Base-by-base conservation (phyloP, 805 yeast genomes). In the Alloascoidea africana region DNA sequence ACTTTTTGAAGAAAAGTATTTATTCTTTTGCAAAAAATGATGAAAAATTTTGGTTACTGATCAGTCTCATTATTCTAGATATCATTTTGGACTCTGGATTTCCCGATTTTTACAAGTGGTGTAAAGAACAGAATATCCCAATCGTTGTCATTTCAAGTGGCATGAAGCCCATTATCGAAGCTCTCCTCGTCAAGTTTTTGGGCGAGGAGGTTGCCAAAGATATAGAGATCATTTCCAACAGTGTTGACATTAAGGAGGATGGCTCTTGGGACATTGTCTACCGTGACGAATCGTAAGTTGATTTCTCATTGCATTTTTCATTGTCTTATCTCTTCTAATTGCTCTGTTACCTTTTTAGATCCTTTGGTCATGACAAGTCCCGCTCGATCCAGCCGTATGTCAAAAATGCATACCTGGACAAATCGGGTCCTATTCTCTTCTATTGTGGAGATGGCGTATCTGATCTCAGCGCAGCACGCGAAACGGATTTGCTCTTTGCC, bases 381-480 rank as follows among this genome's bases (percentile, higher is more conserved):
- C 67, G 71, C 40, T 79, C 91, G 18, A 89, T 91, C 48, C 67
- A 70, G 40, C 55, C 65, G 41, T 51, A 62, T 50, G 59, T n/a
- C n/a, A n/a, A n/a, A n/a, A n/a, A n/a, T n/a, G n/a, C n/a, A n/a
- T n/a, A n/a, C n/a, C n/a, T 38, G 54, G n/a, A n/a, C n/a, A n/a
- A n/a, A n/a, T n/a, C n/a, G 15, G 66, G 71, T 36, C 94, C 94
- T 13, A 62, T 65, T 30, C 67, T 85, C 48, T 84, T 89, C 55
- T 91, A 91, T 64, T 83, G 94, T 52, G 99, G 99, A 41, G 99
- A 91, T 56, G 99, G 99, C 44, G 96, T 91, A 18, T 78, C 93
- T 35, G 99, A 91, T 57, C 65, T 91, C 47, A 73, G 85, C 41
- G 98, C 98, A 16, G 96, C 97, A 17, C 78, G 81, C 52, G 96